Base-by-base conservation (phyloP, 2,329 filamentous ascomycete genomes). In the Fusarium liriodendri region DNA sequence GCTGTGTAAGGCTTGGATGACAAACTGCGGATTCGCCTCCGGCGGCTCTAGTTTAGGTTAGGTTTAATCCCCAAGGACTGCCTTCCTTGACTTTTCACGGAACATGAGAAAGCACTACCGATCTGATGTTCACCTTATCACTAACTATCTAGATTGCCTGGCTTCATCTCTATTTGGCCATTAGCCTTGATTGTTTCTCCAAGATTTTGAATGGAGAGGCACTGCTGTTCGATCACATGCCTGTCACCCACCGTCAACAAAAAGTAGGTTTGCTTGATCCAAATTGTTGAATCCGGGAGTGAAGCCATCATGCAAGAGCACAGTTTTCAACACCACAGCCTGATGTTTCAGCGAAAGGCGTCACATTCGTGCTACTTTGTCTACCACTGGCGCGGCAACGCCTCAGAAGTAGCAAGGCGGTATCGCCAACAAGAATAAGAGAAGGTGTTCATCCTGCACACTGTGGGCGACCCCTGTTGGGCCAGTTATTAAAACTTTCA, bases 341-440 rank as follows among this genome's bases (percentile, higher is more conserved):
- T n/a, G n/a, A n/a, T n/a, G n/a, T n/a, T n/a, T n/a, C n/a, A n/a
- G n/a, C n/a, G n/a, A n/a, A n/a, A n/a, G n/a, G n/a, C n/a, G n/a
- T n/a, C n/a, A n/a, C n/a, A n/a, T n/a, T n/a, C n/a, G n/a, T n/a
- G n/a, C n/a, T n/a, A n/a, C n/a, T 13, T 47, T 16, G 2, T 47
- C 42, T 25, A 2, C 8, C 14, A 6, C 7, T 25, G 4, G 4
- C 42, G 14, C 5, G 25, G 14, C 1, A 47, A 16, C 5, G 14
- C 7, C 2, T 45, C 4, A 5, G 1, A 16, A 22, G 6, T 16
- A 16, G 4, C 13, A 1, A 9, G 20, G 5, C 14, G 1, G 40
- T 45, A 45, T 45, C 2, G 3, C 13, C 4, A 22, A 8, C 4
- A 45, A 14, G 40, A 6, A 22, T 22, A 7, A 22, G 20, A 20